Evolutionary conservation across 2,329 filamentous ascomycete genomes (phyloP).

Genomic region (Penicillium paneum): DNA sequence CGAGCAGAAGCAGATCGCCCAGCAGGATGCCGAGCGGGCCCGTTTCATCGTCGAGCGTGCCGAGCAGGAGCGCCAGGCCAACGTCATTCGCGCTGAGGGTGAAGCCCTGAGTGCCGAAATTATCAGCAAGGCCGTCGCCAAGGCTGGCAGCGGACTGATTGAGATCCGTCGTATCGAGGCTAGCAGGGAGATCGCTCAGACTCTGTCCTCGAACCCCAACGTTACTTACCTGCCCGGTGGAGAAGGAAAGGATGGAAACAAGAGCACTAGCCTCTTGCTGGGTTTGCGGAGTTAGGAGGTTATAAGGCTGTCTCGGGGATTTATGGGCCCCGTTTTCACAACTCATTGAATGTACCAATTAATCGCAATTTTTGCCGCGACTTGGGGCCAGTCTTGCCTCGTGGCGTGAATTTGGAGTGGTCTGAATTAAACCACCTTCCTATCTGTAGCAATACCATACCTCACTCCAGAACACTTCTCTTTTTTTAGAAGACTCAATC

Average conservation of each 20-base stretch:
- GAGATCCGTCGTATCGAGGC: constrained; percentile 98
- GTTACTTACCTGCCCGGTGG: constrained; percentile 89
- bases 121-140: constrained; percentile 89
- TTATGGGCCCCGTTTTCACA: constrained; percentile 11
- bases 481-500: constrained; percentile 4
- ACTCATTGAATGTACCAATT: constrained; percentile 24
- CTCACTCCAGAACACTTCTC: constrained; percentile 18
- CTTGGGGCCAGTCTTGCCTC: constrained; percentile 30
- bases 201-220: constrained; percentile 85
- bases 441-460: constrained; percentile 29
- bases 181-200: constrained; percentile 89
- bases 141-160: constrained; percentile 88
- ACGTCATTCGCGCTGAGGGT: constrained; percentile 96
- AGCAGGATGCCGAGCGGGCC: constrained; percentile 96
- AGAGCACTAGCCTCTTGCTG: constrained; percentile 65
- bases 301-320: constrained; percentile 13
- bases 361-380: constrained; percentile 25
- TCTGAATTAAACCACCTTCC: constrained; percentile 21
- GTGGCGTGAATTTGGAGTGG: constrained; percentile 26
- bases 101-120: constrained; percentile 96
- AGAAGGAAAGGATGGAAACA: constrained; percentile 53
- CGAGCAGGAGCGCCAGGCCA: constrained; percentile 97
- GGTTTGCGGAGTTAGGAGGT: constrained; percentile 56
- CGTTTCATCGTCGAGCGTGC: constrained; percentile 98
- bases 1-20: constrained; percentile 99